Evolutionary conservation across 352 stramenopile species (phyloP).

Genomic region (Phytophthora ramorum): DNA sequence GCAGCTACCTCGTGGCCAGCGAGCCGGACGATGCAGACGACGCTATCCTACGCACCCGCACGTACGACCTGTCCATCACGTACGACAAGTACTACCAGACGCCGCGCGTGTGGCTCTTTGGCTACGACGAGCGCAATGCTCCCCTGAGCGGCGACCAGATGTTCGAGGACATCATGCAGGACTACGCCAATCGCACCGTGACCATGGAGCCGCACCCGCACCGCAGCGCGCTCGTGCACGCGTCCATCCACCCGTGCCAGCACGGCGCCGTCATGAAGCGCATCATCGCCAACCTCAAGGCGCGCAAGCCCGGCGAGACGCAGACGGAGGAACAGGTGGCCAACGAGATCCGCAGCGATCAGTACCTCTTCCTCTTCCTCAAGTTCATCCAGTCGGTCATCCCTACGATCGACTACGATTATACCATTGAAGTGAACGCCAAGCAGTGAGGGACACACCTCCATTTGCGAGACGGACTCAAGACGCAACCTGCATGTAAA

Average conservation of each 20-base stretch:
- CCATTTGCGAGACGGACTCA: slow-evolving; percentile 1
- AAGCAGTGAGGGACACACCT: slow-evolving; percentile 42
- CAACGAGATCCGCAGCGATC: slow-evolving; percentile 90
- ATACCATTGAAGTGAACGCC: slow-evolving; percentile 97
- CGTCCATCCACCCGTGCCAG: slow-evolving; percentile 98
- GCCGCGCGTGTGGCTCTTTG: slow-evolving; percentile 98
- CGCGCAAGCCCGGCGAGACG: slow-evolving; percentile 36
- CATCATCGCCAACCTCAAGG: slow-evolving; percentile 96
- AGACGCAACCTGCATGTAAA: slow-evolving; percentile 11
- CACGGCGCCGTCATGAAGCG: slow-evolving; percentile 99
- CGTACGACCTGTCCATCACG: slow-evolving; percentile 98
- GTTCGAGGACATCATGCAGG: slow-evolving; percentile 99
- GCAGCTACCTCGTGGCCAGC: slow-evolving; percentile 67
- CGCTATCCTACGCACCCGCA: slow-evolving; percentile 94
- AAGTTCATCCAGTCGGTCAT: slow-evolving; percentile 99
- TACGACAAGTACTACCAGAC: slow-evolving; percentile 99
- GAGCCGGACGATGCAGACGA: slow-evolving; percentile 91
- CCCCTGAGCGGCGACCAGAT: slow-evolving; percentile 94
- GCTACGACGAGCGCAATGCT: slow-evolving; percentile 92
- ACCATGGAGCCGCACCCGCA: slow-evolving; percentile 99
- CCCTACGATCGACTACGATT: slow-evolving; percentile 99
- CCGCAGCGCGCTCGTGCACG: slow-evolving; percentile 86
- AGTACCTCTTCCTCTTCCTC: slow-evolving; percentile 99
- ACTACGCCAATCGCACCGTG: slow-evolving; percentile 99
- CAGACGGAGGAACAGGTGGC: slow-evolving; percentile 36